Evolutionary conservation across 352 stramenopile genomes (phyloP), one percentile per base, ranked within the genome.

Genomic region (Blastocystis sp.): DNA sequence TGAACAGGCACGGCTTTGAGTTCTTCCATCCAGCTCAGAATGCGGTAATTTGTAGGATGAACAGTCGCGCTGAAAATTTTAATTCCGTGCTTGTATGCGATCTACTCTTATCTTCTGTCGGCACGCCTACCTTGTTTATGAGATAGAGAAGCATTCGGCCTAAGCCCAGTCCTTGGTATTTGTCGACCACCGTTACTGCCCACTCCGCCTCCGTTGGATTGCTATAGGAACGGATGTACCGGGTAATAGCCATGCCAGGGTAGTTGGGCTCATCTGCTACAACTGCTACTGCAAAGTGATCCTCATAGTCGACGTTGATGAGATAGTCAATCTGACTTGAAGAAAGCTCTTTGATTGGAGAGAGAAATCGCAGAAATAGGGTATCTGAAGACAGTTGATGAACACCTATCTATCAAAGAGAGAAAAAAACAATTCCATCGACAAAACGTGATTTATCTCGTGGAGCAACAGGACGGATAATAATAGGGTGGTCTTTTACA

Each of bases 141-240:
- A 59, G 39, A 43, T 88, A 88, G 3, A 88, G 29, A 13, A 88
- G 56, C 15, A 88, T 56, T 18, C 62, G 45, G 11, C 77, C 77
- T 15, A 88, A 41, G 9, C 77, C 77, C 15, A 88, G 43, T 53
- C 77, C 77, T 45, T 88, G 77, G 47, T 88, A 88, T 29, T 61
- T 41, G 26, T 88, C 77, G 6, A 88, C 45, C 1, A 88, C 59
- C 3, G 77, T 88, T 20, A 88, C 66, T 3, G 77, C 77, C 77
- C 77, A 88, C 26, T 88, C 77, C 20, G 77, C 77, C 43, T 79
- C 62, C 18, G 26, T 11, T 0, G 77, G 77, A 77, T 88, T 79
- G 37, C 55, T 37, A 55, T 62, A 88, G 20, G 37, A 61, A 53
- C 77, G 77, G 29, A 88, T 88, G 15, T 88, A 88, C 6, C 77